Conservation (phyloP, 768 basidiomycete species). For the Pulveroboletus sp. region DNA sequence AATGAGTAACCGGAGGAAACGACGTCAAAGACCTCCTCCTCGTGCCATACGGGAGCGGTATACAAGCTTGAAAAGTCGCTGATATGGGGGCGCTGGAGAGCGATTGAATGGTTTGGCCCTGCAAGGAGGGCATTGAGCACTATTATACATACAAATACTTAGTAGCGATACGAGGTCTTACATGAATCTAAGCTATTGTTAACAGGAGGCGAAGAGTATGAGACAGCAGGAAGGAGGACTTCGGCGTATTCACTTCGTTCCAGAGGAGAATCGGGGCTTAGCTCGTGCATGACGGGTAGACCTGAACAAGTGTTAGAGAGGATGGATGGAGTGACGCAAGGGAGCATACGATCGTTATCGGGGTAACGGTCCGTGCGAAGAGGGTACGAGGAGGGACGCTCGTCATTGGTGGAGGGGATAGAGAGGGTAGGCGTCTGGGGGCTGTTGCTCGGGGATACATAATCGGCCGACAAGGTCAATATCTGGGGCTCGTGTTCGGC, state of each 20-base stretch:
- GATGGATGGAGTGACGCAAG: background rate
- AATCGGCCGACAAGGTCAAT: conserved; percentile 44
- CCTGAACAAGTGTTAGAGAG: conserved; percentile 13
- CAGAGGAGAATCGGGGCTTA: conserved; percentile 31
- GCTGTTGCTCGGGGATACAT: conserved; percentile 36
- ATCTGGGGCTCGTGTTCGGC: conserved; percentile 54
- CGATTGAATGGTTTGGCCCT: conserved; percentile 36
- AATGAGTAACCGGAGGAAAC: conserved; percentile 24
- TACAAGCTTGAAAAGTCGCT: conserved; percentile 26
- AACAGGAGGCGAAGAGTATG: conserved; percentile 33
- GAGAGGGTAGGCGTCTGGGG: conserved; percentile 48
- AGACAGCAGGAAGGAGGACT: conserved; percentile 29
- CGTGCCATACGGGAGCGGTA: conserved; percentile 1
- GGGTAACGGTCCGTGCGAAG: conserved; percentile 27
- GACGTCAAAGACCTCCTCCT: conserved; percentile 14
- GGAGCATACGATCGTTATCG: conserved; percentile 26
- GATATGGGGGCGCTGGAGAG: conserved; percentile 26
- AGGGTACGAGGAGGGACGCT: conserved; percentile 34
- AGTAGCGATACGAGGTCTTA: conserved; percentile 72
- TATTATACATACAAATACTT: conserved; percentile 61
- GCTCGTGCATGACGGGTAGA: conserved; percentile 28
- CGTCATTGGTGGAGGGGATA: conserved; percentile 37
- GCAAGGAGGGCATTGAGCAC: conserved; percentile 59
- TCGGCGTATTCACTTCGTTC: conserved; percentile 27
- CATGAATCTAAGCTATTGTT: conserved; percentile 60